Percentiles rank a stretch among this genome's conserved stretches.
Conservation (phyloP, 148 eudicot genomes). For the Vaccinium macrocarpon region DNA sequence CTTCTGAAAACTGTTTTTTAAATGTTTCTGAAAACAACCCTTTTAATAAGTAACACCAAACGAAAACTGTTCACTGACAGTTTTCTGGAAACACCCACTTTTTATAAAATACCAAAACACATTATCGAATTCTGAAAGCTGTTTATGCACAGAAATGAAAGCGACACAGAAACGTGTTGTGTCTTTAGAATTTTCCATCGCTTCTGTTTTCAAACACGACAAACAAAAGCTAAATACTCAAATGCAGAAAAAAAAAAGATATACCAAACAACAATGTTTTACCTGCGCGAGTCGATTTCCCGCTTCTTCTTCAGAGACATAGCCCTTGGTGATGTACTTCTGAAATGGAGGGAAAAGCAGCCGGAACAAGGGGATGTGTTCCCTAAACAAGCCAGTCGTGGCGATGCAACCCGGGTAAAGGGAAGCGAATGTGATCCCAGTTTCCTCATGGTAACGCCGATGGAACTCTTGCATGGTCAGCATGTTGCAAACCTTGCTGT, state of each 20-base stretch:
- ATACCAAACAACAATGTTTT: background rate
- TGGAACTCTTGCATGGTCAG: conserved; percentile 98
- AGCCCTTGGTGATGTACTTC: conserved; percentile 92
- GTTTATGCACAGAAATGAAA: background rate
- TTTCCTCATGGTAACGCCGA: conserved; percentile 79
- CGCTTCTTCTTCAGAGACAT: conserved; percentile 86
- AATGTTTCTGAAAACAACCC: background rate
- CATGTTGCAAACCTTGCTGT: conserved; percentile 99
- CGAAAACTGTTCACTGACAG: background rate
- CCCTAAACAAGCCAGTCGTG: conserved; percentile 82
- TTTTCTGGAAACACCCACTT: background rate
- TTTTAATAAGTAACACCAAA: background rate
- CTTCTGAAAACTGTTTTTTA: background rate
- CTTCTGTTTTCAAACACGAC: background rate
- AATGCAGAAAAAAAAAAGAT: background rate
- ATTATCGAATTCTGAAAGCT: background rate
- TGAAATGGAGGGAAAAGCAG: conserved; percentile 92
- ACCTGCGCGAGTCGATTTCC: conserved; percentile 95
- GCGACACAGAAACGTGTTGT: background rate
- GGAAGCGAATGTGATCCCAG: conserved; percentile 84
- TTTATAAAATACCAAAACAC: background rate
- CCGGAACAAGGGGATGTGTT: conserved; percentile 80
- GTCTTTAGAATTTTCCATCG: background rate
- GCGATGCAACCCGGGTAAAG: conserved; percentile 97
- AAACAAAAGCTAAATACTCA: background rate